Evolutionary conservation across 371 early-diverging fungal genomes (phyloP).

Genomic region (Mortierella sp.): DNA sequence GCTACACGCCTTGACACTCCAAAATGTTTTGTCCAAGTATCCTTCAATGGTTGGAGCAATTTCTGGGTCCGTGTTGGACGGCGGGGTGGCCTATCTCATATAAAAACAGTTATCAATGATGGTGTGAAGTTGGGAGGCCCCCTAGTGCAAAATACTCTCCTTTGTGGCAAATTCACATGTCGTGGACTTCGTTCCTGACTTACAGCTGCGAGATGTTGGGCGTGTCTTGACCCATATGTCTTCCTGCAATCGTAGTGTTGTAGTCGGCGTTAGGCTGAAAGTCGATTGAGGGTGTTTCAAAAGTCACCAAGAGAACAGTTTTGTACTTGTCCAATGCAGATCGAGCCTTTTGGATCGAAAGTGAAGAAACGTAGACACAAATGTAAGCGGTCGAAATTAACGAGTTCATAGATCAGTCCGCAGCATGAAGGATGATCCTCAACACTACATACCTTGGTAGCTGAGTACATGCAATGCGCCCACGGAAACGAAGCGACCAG

Average conservation of each 20-base stretch:
- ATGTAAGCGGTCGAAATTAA: neutral
- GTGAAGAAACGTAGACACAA: neutral
- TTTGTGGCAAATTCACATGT: neutral
- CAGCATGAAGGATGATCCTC: neutral
- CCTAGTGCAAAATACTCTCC: neutral
- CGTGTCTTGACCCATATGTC: constrained; percentile 35
- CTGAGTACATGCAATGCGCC: constrained; percentile 74
- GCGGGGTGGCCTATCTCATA: constrained; percentile 31
- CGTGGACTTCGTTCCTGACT: neutral
- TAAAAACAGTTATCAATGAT: neutral
- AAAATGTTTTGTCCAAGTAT: constrained; percentile 33
- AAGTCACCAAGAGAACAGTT: constrained; percentile 65
- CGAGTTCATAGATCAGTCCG: neutral
- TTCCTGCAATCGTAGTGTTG: constrained; percentile 48
- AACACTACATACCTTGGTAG: constrained; percentile 56
- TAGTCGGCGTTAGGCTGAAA: constrained; percentile 80
- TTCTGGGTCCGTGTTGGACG: constrained; percentile 18
- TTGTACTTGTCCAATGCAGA: constrained; percentile 74
- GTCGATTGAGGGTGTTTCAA: constrained; percentile 70
- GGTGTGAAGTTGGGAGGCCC: too few relatives aligned
- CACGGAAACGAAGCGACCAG: constrained; percentile 72
- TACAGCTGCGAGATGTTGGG: constrained; percentile 43
- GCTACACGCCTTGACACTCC: constrained; percentile 35
- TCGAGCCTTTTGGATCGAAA: constrained; percentile 56
- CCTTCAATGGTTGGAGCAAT: constrained; percentile 22